phyloP scores from a whole-genome alignment of 2,329 filamentous ascomycete genomes.

The Verruconis gallopava region DNA sequence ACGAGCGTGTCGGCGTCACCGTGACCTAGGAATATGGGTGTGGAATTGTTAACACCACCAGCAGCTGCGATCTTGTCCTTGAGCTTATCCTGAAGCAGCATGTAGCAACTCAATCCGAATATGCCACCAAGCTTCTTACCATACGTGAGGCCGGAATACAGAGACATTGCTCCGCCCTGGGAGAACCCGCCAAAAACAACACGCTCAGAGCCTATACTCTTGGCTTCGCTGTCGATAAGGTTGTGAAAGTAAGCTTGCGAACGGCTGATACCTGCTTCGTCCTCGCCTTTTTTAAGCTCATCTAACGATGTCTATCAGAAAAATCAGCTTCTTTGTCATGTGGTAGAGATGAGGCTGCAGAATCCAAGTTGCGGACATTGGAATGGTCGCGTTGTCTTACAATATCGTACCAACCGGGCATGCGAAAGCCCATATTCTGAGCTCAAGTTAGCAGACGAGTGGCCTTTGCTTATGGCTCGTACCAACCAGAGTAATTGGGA shows the following conservation, averaged over 20 bases:
- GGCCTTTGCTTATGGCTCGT: neutral
- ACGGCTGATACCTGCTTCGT: conserved; percentile 60
- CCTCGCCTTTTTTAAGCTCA: conserved; percentile 35
- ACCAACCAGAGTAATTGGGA: conserved; percentile 71
- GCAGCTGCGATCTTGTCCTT: conserved; percentile 29
- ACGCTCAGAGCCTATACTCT: conserved; percentile 67
- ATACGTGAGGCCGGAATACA: conserved; percentile 67
- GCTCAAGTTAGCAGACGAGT: neutral
- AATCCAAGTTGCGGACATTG: conserved; percentile 4
- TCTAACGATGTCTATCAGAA: conserved; percentile 2
- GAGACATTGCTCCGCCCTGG: conserved; percentile 75
- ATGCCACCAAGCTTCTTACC: conserved; percentile 72
- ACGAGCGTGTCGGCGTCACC: conserved; percentile 69
- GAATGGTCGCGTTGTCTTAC: conserved; percentile 29
- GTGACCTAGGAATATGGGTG: conserved; percentile 80
- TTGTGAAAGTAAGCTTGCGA: conserved; percentile 64
- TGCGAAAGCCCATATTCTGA: conserved; percentile 60
- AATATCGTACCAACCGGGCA: conserved; percentile 86
- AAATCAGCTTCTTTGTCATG: conserved; percentile 14
- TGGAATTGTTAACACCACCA: conserved; percentile 52
- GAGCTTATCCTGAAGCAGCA: conserved; percentile 57
- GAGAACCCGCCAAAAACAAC: conserved; percentile 81
- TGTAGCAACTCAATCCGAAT: conserved; percentile 70
- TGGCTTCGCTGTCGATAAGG: conserved; percentile 69
- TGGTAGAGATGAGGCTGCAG: conserved; percentile 30